phyloP scores from a whole-genome alignment of 495 filamentous ascomycete genomes.

The Hyaloscypha variabilis region DNA sequence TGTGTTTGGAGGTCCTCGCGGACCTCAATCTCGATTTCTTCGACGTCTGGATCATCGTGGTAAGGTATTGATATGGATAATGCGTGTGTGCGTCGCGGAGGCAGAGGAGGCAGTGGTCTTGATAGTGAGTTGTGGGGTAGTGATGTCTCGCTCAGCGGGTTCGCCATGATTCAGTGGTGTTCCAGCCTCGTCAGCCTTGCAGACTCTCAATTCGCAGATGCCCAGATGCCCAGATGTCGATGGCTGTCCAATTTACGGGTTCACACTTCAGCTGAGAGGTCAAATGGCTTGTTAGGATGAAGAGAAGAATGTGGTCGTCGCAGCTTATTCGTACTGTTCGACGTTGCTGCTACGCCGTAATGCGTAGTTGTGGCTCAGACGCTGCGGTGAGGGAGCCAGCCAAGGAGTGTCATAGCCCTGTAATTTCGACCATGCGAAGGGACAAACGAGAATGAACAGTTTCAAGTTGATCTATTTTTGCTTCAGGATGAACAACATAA shows the following conservation, averaged over 20 bases:
- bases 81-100: slow-evolving; percentile 1
- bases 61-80: slow-evolving; percentile 16
- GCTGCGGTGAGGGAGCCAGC: not conserved
- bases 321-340: slow-evolving; percentile 1
- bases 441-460: not conserved
- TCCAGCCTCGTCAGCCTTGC: slow-evolving; percentile 19
- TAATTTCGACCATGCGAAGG: not conserved
- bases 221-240: not conserved
- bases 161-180: slow-evolving; percentile 16
- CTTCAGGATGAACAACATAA: slow-evolving; percentile 8
- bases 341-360: slow-evolving; percentile 12
- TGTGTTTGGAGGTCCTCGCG: not conserved
- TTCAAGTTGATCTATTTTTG: slow-evolving; percentile 12
- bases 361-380: not conserved
- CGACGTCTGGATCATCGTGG: slow-evolving; percentile 21
- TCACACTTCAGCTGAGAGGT: not conserved
- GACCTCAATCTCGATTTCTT: not conserved
- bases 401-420: slow-evolving; percentile 9
- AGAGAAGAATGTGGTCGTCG: slow-evolving; percentile 3
- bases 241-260: not conserved
- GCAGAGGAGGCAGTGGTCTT: slow-evolving; percentile 24
- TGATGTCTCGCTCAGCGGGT: slow-evolving; percentile 6
- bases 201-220: not conserved
- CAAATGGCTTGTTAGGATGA: not conserved
- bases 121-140: slow-evolving; percentile 23